Percentiles rank a stretch among this genome's conserved stretches.
These are phyloP conservation scores for Colletotrichum neosansevieriae DNA, from an alignment of 2,329 filamentous ascomycete species.

Conservation along the genomic window DNA sequence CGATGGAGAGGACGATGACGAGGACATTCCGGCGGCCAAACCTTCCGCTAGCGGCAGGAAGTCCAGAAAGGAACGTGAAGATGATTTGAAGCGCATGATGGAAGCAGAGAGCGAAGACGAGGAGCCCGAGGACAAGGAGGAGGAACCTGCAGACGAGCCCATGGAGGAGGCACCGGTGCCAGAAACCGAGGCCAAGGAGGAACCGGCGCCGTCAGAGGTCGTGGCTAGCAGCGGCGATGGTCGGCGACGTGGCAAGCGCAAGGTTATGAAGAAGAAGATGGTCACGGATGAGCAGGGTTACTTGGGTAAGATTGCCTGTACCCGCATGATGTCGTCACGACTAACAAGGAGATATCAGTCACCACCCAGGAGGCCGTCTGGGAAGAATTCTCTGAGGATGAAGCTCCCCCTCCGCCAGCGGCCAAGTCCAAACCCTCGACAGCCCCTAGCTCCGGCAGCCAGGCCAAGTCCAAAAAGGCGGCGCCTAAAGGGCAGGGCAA, in stretches of 20 bases:
- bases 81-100: conserved; percentile 80
- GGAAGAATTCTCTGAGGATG: conserved; percentile 96
- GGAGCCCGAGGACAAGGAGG: conserved; percentile 69
- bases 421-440: conserved; percentile 62
- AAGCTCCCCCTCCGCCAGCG: conserved; percentile 66
- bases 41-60: conserved; percentile 50
- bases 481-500: conserved; percentile 77
- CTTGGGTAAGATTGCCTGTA: conserved; percentile 70
- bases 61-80: conserved; percentile 72
- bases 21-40: conserved; percentile 59
- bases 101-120: conserved; percentile 74
- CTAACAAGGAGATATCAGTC: conserved; percentile 63
- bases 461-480: conserved; percentile 66
- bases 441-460: conserved; percentile 59
- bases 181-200: conserved; percentile 51
- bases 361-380: conserved; percentile 86
- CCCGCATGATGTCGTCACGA: not conserved
- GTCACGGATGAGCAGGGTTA: conserved; percentile 91
- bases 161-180: conserved; percentile 56
- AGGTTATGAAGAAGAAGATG: conserved; percentile 89
- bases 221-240: conserved; percentile 68
- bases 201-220: conserved; percentile 61
- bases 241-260: conserved; percentile 79
- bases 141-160: conserved; percentile 53
- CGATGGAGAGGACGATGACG: conserved; percentile 65